Evolutionary conservation across 139 green algal genomes (phyloP).

Genomic region (Penium margaritaceum): DNA sequence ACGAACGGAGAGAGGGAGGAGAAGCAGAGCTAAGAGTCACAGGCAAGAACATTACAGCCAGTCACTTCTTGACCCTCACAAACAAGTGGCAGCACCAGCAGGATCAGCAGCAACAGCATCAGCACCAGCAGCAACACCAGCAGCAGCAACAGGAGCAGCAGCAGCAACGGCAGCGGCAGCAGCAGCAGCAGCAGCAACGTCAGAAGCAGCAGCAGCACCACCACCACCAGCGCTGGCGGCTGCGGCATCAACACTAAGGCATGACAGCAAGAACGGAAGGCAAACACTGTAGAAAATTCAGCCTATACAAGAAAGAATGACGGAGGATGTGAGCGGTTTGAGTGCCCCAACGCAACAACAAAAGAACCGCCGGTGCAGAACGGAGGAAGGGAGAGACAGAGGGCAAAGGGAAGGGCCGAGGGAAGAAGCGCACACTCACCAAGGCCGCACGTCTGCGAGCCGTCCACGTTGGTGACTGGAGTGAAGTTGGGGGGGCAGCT

Average conservation of each 20-base stretch:
- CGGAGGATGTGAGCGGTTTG: not conserved
- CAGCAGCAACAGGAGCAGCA: too few relatives aligned
- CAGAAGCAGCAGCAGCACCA: too few relatives aligned
- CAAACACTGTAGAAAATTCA: not conserved
- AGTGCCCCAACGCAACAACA: not conserved
- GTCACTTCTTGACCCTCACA: too few relatives aligned
- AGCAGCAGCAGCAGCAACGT: too few relatives aligned
- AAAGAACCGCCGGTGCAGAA: not conserved
- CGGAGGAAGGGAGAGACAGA: not conserved
- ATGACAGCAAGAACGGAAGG: too few relatives aligned
- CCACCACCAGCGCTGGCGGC: too few relatives aligned
- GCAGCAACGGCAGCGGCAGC: too few relatives aligned
- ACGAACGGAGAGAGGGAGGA: not conserved
- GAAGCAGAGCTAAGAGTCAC: not conserved
- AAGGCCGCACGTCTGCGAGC: slow-evolving; percentile 3
- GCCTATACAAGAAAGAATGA: not conserved
- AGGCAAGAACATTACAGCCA: too few relatives aligned
- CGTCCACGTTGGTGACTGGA: slow-evolving; percentile 6
- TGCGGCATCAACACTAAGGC: too few relatives aligned
- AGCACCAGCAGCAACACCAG: too few relatives aligned
- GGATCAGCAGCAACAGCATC: too few relatives aligned
- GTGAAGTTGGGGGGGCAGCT: not conserved
- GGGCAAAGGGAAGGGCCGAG: not conserved
- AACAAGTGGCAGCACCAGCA: too few relatives aligned
- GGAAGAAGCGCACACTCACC: not conserved